phyloP scores from a whole-genome alignment of 148 eudicot genomes.

The Simmondsia chinensis region DNA sequence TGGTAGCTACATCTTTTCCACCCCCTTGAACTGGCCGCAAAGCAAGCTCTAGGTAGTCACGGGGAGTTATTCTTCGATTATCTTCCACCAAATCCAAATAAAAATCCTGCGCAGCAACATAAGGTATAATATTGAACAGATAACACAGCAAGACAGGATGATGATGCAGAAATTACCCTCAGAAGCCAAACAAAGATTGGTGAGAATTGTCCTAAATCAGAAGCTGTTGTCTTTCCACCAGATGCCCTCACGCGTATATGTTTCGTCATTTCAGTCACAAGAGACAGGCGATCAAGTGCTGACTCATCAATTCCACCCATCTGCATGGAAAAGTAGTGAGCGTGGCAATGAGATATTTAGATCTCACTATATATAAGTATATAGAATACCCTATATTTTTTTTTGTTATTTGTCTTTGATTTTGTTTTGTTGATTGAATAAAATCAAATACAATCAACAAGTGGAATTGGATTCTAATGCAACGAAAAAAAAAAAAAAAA shows the following conservation, averaged over 20 bases:
- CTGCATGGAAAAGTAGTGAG: slow-evolving; percentile 25
- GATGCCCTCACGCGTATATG: slow-evolving; percentile 95
- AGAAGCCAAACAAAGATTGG: slow-evolving; percentile 97
- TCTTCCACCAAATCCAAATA: slow-evolving; percentile 89
- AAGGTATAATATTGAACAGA: neutral
- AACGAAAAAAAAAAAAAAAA: neutral
- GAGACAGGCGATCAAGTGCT: slow-evolving; percentile 94
- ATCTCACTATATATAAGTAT: too few relatives aligned
- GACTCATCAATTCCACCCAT: slow-evolving; percentile 99
- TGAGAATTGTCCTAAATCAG: slow-evolving; percentile 95
- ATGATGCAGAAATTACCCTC: slow-evolving; percentile 45
- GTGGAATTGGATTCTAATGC: neutral
- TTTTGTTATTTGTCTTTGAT: too few relatives aligned
- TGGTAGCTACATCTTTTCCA: slow-evolving; percentile 65
- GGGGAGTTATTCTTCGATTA: slow-evolving; percentile 81
- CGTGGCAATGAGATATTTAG: too few relatives aligned
- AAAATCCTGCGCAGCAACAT: slow-evolving; percentile 55
- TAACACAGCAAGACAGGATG: neutral
- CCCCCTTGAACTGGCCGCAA: slow-evolving; percentile 70
- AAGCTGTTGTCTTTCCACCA: slow-evolving; percentile 74
- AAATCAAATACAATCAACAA: neutral
- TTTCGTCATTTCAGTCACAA: slow-evolving; percentile 95
- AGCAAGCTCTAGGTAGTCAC: slow-evolving; percentile 96
- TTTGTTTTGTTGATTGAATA: too few relatives aligned
- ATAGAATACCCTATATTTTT: too few relatives aligned